A percentile compares a stretch with the other conserved stretches of the same genome.
Evolutionary conservation across 2,329 filamentous ascomycete species (phyloP).

Genomic region (Colletotrichum scovillei): DNA sequence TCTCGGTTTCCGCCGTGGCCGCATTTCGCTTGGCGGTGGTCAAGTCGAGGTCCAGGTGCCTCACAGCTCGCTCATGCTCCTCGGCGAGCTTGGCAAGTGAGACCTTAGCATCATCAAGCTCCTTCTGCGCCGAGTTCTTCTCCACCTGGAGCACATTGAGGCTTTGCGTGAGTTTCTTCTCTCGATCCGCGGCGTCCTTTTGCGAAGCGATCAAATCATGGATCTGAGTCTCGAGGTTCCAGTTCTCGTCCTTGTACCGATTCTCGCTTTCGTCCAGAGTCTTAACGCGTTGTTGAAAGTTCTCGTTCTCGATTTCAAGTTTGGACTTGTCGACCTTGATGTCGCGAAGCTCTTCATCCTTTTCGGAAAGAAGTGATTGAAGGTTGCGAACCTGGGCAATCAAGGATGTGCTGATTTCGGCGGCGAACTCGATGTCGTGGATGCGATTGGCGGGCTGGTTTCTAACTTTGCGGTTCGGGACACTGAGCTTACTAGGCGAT

Average conservation of each 20-base stretch:
- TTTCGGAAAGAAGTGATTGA: slow-evolving; percentile 85
- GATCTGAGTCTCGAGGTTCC: slow-evolving; percentile 92
- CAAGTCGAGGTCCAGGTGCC: slow-evolving; percentile 90
- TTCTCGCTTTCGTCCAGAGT: slow-evolving; percentile 93
- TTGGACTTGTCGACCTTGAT: slow-evolving; percentile 79
- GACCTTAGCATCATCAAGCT: slow-evolving; percentile 90
- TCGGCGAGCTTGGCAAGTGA: slow-evolving; percentile 82
- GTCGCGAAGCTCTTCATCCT: slow-evolving; percentile 85
- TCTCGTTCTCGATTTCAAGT: slow-evolving; percentile 85
- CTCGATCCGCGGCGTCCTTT: slow-evolving; percentile 82
- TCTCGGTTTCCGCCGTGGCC: slow-evolving; percentile 81
- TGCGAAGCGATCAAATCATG: slow-evolving; percentile 82
- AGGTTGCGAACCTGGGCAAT: slow-evolving; percentile 94
- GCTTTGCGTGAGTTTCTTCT: slow-evolving; percentile 82
- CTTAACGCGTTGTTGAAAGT: slow-evolving; percentile 82
- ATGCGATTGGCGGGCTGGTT: slow-evolving; percentile 91
- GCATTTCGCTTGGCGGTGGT: slow-evolving; percentile 85
- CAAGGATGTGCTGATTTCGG: slow-evolving; percentile 94
- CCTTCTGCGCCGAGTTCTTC: slow-evolving; percentile 82
- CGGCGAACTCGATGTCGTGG: slow-evolving; percentile 98
- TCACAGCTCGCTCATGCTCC: slow-evolving; percentile 80
- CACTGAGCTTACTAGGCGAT: slow-evolving; percentile 89
- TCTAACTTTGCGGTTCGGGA: slow-evolving; percentile 87
- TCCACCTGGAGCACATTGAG: slow-evolving; percentile 78
- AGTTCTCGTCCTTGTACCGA: slow-evolving; percentile 98